phyloP scores from a whole-genome alignment of 352 stramenopile genomes.

The Globisporangium takayamanum region DNA sequence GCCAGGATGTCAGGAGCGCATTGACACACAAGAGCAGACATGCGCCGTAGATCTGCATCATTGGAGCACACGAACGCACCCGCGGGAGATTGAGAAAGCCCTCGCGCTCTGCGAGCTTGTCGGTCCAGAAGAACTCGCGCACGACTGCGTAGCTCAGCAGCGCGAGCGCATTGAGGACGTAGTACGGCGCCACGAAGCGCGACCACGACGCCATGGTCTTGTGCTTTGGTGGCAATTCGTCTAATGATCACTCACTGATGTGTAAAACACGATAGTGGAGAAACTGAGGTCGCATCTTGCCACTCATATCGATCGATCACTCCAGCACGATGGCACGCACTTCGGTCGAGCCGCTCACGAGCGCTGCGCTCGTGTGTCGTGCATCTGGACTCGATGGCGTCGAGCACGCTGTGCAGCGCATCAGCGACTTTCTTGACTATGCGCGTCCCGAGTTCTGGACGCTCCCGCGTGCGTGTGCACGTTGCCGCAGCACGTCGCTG shows the following conservation, averaged over 20 bases:
- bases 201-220: constrained; percentile 15
- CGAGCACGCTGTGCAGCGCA: constrained; percentile 4
- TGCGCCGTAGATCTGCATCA: neutral
- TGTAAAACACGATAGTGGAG: neutral
- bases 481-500: neutral
- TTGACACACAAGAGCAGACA: too few species aligned
- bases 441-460: constrained; percentile 2
- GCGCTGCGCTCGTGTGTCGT: constrained; percentile 6
- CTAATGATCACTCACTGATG: neutral
- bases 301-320: neutral
- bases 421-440: constrained; percentile 4
- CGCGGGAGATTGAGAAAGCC: constrained; percentile 58
- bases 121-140: constrained; percentile 32
- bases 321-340: neutral
- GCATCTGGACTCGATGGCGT: neutral
- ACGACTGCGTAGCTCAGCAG: constrained; percentile 53
- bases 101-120: constrained; percentile 39
- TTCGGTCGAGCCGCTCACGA: neutral
- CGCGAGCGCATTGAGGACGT: constrained; percentile 48
- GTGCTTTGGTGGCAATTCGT: too few species aligned
- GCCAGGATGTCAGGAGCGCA: too few species aligned
- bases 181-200: constrained; percentile 69
- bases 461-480: constrained; percentile 3
- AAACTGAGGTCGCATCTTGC: too few species aligned
- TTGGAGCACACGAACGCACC: constrained; percentile 17